phyloP scores from a whole-genome alignment of 83 land plant genomes.

The Thuja plicata region DNA sequence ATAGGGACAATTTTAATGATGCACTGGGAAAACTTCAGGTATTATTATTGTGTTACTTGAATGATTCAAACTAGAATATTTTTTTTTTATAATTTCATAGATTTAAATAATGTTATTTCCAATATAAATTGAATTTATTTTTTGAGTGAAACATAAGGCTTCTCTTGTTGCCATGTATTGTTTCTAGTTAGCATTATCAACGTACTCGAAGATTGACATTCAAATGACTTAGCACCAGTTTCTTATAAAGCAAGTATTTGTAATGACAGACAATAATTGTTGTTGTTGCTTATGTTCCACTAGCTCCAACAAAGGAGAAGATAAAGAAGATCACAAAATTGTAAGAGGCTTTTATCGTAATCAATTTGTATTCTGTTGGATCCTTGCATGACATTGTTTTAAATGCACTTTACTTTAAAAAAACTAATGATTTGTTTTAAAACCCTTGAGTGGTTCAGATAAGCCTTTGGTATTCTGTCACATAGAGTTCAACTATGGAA shows the following conservation, averaged over 20 bases:
- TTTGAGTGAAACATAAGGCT: not conserved
- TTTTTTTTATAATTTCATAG: not conserved
- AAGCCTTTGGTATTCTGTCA: too few relatives aligned
- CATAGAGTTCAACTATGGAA: too few relatives aligned
- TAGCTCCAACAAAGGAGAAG: constrained; percentile 93
- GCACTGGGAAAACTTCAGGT: constrained; percentile 90
- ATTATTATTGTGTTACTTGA: not conserved
- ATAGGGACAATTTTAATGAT: constrained; percentile 92
- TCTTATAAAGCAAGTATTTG: not conserved
- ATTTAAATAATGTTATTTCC: not conserved
- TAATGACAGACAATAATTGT: constrained; percentile 77
- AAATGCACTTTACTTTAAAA: not conserved
- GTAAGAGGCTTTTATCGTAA: constrained; percentile 40
- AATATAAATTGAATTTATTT: not conserved
- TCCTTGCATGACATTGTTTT: not conserved
- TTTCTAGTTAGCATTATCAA: not conserved
- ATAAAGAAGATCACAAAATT: constrained; percentile 76
- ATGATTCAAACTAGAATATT: not conserved
- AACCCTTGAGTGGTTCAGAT: too few relatives aligned
- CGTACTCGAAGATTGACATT: not conserved
- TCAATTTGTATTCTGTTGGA: not conserved
- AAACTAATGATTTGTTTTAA: not conserved
- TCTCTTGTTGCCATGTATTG: not conserved
- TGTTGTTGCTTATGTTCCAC: constrained; percentile 98
- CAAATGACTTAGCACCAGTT: not conserved